A percentile compares a stretch with the other conserved stretches of the same genome.
Conservation (phyloP, 2,329 filamentous ascomycete genomes). For the Penicillium carneum region DNA sequence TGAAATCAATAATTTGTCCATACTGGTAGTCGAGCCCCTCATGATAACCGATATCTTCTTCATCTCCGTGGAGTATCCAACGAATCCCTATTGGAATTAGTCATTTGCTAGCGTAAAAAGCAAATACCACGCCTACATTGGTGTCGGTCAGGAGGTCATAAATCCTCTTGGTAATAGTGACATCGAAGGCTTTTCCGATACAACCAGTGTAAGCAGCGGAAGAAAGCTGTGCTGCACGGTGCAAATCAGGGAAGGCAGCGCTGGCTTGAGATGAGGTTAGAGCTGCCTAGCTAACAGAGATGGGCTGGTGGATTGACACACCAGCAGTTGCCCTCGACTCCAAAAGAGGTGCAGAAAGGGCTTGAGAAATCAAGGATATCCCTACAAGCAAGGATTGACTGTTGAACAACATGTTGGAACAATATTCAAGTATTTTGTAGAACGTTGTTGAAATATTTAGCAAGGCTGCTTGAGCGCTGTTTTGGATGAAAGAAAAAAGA, state of each 20-base stretch:
- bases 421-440: not conserved
- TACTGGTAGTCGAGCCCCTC: constrained; percentile 42
- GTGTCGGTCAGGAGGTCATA: constrained; percentile 36
- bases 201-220: constrained; percentile 44
- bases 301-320: constrained; percentile 6
- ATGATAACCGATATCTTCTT: constrained; percentile 42
- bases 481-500: not conserved
- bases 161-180: constrained; percentile 42
- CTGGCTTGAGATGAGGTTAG: constrained; percentile 23
- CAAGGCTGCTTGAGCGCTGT: not conserved
- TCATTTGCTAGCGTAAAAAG: not conserved
- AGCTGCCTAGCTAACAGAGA: not conserved
- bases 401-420: constrained; percentile 22
- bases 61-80: constrained; percentile 38
- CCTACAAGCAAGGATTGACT: constrained; percentile 11
- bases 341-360: constrained; percentile 21
- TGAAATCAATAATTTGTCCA: not conserved
- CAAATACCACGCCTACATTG: constrained; percentile 23
- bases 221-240: constrained; percentile 41
- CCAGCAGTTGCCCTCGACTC: constrained; percentile 24
- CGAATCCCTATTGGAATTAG: constrained; percentile 33
- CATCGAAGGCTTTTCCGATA: constrained; percentile 38
- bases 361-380: constrained; percentile 22
- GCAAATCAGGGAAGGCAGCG: constrained; percentile 31
- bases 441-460: not conserved